phyloP scores from a whole-genome alignment of 768 basidiomycete species.

The Galerina marginata region DNA sequence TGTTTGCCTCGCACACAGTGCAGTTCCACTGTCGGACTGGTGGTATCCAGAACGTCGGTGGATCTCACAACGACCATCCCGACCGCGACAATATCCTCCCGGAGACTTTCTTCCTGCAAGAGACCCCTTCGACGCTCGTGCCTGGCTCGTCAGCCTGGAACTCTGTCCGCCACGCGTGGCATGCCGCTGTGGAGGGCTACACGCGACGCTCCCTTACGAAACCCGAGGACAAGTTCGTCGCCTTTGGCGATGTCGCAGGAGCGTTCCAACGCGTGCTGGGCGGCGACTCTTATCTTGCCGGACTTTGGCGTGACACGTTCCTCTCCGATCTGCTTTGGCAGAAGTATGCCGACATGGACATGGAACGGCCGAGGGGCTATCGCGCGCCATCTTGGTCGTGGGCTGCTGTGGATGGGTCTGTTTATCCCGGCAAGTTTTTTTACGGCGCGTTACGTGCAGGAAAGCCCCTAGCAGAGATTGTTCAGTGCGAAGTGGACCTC shows the following conservation, averaged over 20 bases:
- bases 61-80: background rate
- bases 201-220: slow-evolving; percentile 4
- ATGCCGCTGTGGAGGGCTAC: slow-evolving; percentile 7
- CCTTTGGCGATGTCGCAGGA: slow-evolving; percentile 7
- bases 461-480: background rate
- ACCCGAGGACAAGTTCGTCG: slow-evolving; percentile 12
- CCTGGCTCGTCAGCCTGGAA: background rate
- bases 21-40: slow-evolving; percentile 13
- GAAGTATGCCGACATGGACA: background rate
- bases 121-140: background rate
- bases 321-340: slow-evolving; percentile 12
- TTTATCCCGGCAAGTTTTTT: slow-evolving; percentile 4
- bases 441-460: background rate
- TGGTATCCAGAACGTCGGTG: slow-evolving; percentile 9
- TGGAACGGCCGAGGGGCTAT: slow-evolving; percentile 4
- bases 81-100: background rate
- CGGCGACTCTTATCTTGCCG: background rate
- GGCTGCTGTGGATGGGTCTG: slow-evolving; percentile 8
- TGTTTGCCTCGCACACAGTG: slow-evolving; percentile 15
- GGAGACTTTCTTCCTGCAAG: background rate
- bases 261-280: background rate
- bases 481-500: slow-evolving; percentile 1
- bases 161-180: slow-evolving; percentile 3
- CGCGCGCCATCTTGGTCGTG: slow-evolving; percentile 21
- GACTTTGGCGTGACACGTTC: slow-evolving; percentile 12